These are phyloP conservation scores for Colletotrichum sp. DNA, from an alignment of 2,329 filamentous ascomycete species.

Conservation along the genomic window DNA sequence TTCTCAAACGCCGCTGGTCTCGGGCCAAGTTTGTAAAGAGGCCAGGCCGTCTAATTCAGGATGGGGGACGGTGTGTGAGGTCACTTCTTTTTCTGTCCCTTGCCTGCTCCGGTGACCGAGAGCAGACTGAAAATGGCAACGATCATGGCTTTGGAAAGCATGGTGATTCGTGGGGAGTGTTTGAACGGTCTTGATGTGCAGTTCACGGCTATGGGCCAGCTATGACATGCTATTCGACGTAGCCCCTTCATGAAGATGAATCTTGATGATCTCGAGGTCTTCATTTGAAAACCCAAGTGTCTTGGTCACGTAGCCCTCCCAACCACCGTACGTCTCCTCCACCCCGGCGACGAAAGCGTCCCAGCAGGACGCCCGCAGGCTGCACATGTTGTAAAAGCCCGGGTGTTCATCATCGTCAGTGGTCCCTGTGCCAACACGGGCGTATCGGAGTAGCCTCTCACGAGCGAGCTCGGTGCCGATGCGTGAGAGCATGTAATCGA, in stretches of 20 bases:
- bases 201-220: background rate
- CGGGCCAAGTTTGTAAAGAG: background rate
- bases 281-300: conserved; percentile 48
- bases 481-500: conserved; percentile 60
- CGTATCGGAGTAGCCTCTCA: conserved; percentile 47
- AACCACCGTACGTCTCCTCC: conserved; percentile 49
- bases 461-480: conserved; percentile 57
- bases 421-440: conserved; percentile 39
- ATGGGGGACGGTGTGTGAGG: background rate
- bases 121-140: background rate
- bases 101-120: background rate
- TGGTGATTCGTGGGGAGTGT: background rate
- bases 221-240: background rate
- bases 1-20: background rate
- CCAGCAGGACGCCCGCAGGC: conserved; percentile 48
- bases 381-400: conserved; percentile 54
- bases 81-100: background rate
- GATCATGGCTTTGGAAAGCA: background rate
- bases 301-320: conserved; percentile 50
- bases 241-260: conserved; percentile 39
- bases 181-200: background rate
- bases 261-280: conserved; percentile 51
- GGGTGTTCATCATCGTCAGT: conserved; percentile 33
- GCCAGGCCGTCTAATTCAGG: background rate
- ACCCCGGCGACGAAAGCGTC: conserved; percentile 48